These are phyloP conservation scores for Articulospora tetracladia DNA, from an alignment of 495 filamentous ascomycete genomes.

Conservation along the genomic window DNA sequence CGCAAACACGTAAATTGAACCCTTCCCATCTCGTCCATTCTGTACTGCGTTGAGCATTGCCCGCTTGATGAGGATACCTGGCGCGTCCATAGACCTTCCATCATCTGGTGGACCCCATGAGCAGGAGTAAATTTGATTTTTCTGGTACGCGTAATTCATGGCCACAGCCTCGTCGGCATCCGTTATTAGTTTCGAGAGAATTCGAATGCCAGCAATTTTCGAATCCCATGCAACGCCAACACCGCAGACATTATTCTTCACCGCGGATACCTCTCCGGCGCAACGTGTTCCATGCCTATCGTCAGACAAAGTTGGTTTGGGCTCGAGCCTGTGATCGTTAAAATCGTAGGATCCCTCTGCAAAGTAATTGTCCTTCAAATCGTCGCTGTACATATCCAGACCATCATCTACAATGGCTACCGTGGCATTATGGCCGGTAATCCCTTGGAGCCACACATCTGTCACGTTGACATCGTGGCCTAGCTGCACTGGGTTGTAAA, in stretches of 20 bases:
- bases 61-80: slow-evolving; percentile 78
- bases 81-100: slow-evolving; percentile 88
- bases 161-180: slow-evolving; percentile 90
- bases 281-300: slow-evolving; percentile 92
- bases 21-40: slow-evolving; percentile 74
- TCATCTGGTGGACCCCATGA: slow-evolving; percentile 97
- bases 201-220: slow-evolving; percentile 84
- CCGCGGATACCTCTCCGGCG: slow-evolving; percentile 89
- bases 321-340: slow-evolving; percentile 77
- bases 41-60: slow-evolving; percentile 93
- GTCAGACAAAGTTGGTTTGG: slow-evolving; percentile 72
- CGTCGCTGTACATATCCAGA: slow-evolving; percentile 93
- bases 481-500: slow-evolving; percentile 74
- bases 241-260: slow-evolving; percentile 89
- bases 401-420: slow-evolving; percentile 96
- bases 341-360: slow-evolving; percentile 91
- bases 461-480: slow-evolving; percentile 96
- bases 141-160: slow-evolving; percentile 85
- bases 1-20: slow-evolving; percentile 96
- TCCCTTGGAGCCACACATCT: slow-evolving; percentile 84
- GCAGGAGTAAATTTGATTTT: slow-evolving; percentile 97
- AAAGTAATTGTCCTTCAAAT: slow-evolving; percentile 89
- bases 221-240: slow-evolving; percentile 93
- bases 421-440: slow-evolving; percentile 84
- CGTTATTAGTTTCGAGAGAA: slow-evolving; percentile 82